Conservation (phyloP, 768 basidiomycete species). For the Mycena rosella region DNA sequence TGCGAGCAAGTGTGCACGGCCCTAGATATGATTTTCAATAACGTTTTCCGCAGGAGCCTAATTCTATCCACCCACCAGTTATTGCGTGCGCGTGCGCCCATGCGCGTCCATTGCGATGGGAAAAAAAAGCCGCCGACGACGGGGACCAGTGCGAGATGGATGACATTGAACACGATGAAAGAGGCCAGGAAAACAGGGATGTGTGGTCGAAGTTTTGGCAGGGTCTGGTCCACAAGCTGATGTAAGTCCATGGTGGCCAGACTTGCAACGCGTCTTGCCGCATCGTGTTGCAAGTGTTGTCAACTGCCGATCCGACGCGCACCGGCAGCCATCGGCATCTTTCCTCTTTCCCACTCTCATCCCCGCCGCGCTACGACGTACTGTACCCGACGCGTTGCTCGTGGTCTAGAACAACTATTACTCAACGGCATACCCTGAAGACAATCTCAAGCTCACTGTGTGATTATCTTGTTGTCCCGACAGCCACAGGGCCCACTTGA, state of each 20-base stretch:
- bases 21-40: slow-evolving; percentile 54
- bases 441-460: no score
- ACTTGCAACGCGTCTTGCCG: not conserved
- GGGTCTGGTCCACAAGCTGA: slow-evolving; percentile 28
- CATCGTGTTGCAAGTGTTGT: slow-evolving; percentile 1
- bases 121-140: slow-evolving; percentile 60
- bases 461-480: no score
- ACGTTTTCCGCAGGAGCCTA: no score
- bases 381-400: no score
- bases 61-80: slow-evolving; percentile 72
- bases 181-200: slow-evolving; percentile 67
- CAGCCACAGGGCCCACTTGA: no score
- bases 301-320: not conserved
- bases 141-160: slow-evolving; percentile 73
- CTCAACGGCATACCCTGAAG: no score
- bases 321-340: not conserved
- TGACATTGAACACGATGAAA: slow-evolving; percentile 66
- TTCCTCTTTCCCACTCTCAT: not conserved
- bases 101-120: slow-evolving; percentile 62
- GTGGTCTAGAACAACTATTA: no score
- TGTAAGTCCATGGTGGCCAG: slow-evolving; percentile 19
- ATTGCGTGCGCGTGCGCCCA: slow-evolving; percentile 61
- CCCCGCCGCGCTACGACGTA: not conserved
- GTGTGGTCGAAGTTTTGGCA: slow-evolving; percentile 67
- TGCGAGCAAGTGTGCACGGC: slow-evolving; percentile 80